Evolutionary conservation across 495 filamentous ascomycete species (phyloP).

Genomic region (Jackrogersella multiformis): DNA sequence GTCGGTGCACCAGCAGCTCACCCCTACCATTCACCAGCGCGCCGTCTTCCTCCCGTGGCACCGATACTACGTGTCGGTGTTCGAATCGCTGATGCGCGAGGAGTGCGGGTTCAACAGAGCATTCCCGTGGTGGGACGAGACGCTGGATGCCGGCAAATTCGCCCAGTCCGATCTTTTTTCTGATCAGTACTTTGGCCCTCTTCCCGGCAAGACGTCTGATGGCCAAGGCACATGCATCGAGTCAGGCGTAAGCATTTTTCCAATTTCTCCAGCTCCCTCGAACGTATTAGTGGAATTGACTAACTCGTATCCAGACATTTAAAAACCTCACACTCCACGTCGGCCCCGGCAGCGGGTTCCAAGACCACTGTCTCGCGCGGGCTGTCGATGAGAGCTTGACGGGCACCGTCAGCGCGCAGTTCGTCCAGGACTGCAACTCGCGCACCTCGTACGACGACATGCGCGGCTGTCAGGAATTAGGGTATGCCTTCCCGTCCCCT

Average conservation of each 20-base stretch:
- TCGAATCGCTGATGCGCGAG: constrained; percentile 51
- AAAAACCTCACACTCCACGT: constrained; percentile 48
- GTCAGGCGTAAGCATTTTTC: constrained; percentile 39
- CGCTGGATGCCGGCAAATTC: constrained; percentile 48
- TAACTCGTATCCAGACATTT: constrained; percentile 43
- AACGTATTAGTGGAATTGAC: constrained; percentile 7
- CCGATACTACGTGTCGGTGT: constrained; percentile 50
- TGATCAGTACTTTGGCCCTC: constrained; percentile 42
- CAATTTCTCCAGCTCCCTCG: not conserved
- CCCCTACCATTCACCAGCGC: constrained; percentile 49
- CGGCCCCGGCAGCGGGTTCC: constrained; percentile 44
- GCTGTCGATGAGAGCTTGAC: constrained; percentile 46
- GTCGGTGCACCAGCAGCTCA: constrained; percentile 53
- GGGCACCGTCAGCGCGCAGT: constrained; percentile 37
- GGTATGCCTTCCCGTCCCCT: constrained; percentile 29
- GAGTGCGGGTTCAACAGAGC: constrained; percentile 52
- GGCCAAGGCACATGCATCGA: constrained; percentile 47
- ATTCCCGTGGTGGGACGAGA: constrained; percentile 57
- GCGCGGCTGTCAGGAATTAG: constrained; percentile 46
- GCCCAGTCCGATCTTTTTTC: constrained; percentile 48
- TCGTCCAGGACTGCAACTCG: constrained; percentile 45
- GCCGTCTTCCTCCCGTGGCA: constrained; percentile 55
- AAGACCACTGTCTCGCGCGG: constrained; percentile 46
- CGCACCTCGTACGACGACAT: constrained; percentile 42
- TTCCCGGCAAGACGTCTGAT: constrained; percentile 46